Base-by-base conservation (phyloP, 345 rosid species). In the Pelargonium nanum region DNA sequence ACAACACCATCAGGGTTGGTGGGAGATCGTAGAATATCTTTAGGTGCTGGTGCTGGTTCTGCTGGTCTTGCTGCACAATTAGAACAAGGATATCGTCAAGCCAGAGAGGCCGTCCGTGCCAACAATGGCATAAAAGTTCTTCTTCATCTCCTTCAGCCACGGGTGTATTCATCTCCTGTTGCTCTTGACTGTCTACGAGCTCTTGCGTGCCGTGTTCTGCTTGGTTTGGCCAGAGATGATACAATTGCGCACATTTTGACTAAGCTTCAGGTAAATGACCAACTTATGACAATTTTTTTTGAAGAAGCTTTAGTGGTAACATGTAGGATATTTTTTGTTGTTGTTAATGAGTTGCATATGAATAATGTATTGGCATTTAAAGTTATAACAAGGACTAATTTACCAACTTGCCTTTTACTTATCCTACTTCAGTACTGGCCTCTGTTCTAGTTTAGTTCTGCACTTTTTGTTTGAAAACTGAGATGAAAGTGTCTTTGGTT, bases 51-150 rank as follows among this genome's bases (percentile, higher is more conserved):
- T 61, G 85, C 99, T n/a, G 99, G 99, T 70, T 85, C 82, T 69
- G 94, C 99, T 56, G 99, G 99, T 59, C 96, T 93, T 74, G 97
- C 99, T 65, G 91, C 99, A 25, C 92, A 89, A 73, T 80, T 93
- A 81, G 99, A 93, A 74, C 96, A 87, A 72, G 96, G 86, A 59
- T 93, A 93, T 80, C 80, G 97, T 69, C 89, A 77, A 71, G 99
- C 99, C 52, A 89, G 99, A 67, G 99, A 89, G 61, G 88, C 81
- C 62, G 96, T 93, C 34, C 99, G 99, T 75, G 80, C 85, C 55
- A 93, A 85, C 74, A 89, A 93, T 84, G 99, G 99, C 60, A 93
- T 93, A 73, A 93, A 89, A 80, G 88, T 87, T 73, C 92, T 93
- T 55, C 81, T 93, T 63, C 94, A 93, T 76, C 96, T 93, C 61